Evolutionary conservation across 2,329 filamentous ascomycete species (phyloP).

Genomic region (Apiospora pterosperma): DNA sequence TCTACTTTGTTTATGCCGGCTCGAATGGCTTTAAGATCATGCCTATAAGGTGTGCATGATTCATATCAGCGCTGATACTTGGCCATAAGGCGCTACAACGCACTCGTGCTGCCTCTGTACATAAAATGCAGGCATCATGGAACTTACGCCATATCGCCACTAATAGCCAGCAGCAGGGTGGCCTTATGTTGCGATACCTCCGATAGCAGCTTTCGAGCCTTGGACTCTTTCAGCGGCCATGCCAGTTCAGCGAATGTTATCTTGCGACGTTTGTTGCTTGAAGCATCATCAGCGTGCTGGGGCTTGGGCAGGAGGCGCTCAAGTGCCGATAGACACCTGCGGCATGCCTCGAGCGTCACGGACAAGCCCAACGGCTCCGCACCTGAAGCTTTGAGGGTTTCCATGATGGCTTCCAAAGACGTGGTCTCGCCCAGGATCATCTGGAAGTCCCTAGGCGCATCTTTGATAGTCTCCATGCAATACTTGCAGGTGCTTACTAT

Average conservation of each 20-base stretch:
- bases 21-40: conserved; percentile 4
- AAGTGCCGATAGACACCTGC: neutral
- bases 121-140: neutral
- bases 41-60: neutral
- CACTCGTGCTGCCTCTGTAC: too few species aligned
- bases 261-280: neutral
- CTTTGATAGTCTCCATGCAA: conserved; percentile 12
- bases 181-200: conserved; percentile 13
- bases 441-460: conserved; percentile 13
- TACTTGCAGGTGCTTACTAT: conserved; percentile 12
- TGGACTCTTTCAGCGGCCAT: conserved; percentile 12
- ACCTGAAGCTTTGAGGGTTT: neutral
- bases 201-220: conserved; percentile 8
- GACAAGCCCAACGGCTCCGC: neutral
- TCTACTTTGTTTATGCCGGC: neutral
- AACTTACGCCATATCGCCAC: conserved; percentile 9
- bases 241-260: conserved; percentile 1
- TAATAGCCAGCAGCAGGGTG: conserved; percentile 9
- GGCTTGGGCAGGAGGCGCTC: neutral
- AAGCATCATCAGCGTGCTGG: neutral
- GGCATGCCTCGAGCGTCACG: neutral
- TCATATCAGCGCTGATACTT: neutral
- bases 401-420: conserved; percentile 11
- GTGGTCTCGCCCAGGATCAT: conserved; percentile 13
- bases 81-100: neutral